Conservation (phyloP, 2,329 filamentous ascomycete species). For the Shiraia bambusicola region DNA sequence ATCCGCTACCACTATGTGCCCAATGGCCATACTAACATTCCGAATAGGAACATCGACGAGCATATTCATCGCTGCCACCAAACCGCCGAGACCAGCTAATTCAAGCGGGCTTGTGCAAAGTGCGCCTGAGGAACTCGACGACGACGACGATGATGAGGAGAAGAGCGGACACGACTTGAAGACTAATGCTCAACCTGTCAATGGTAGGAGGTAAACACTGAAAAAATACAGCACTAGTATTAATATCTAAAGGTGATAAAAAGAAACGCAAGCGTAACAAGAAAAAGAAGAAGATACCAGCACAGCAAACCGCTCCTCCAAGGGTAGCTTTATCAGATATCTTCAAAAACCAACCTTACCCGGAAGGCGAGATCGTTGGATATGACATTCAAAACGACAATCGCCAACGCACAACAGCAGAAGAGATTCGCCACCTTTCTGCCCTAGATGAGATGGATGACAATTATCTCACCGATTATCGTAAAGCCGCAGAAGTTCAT, state of each 20-base stretch:
- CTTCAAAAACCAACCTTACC: slow-evolving; percentile 69
- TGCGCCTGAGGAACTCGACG: slow-evolving; percentile 47
- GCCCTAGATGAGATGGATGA: slow-evolving; percentile 68
- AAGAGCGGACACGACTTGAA: slow-evolving; percentile 40
- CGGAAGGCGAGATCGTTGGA: slow-evolving; percentile 72
- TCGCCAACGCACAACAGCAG: slow-evolving; percentile 71
- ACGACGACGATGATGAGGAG: slow-evolving; percentile 53
- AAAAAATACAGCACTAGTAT: neutral
- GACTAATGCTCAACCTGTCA: slow-evolving; percentile 22
- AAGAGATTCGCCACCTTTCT: slow-evolving; percentile 74
- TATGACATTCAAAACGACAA: slow-evolving; percentile 69
- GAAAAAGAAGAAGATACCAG: slow-evolving; percentile 67
- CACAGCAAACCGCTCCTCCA: slow-evolving; percentile 71
- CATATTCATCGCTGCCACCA: slow-evolving; percentile 27
- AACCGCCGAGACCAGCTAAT: slow-evolving; percentile 38
- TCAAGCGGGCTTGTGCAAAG: slow-evolving; percentile 40
- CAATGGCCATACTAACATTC: slow-evolving; percentile 17
- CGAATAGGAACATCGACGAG: slow-evolving; percentile 28
- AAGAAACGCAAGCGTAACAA: slow-evolving; percentile 72
- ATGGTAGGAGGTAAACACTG: slow-evolving; percentile 5
- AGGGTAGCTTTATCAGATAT: slow-evolving; percentile 69
- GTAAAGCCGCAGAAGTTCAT: slow-evolving; percentile 82
- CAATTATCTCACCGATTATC: slow-evolving; percentile 76
- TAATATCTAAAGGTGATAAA: slow-evolving; percentile 56
- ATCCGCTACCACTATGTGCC: no score